These are phyloP conservation scores for Scedosporium aurantiacum DNA, from an alignment of 2,329 filamentous ascomycete species.

Conservation along the genomic window DNA sequence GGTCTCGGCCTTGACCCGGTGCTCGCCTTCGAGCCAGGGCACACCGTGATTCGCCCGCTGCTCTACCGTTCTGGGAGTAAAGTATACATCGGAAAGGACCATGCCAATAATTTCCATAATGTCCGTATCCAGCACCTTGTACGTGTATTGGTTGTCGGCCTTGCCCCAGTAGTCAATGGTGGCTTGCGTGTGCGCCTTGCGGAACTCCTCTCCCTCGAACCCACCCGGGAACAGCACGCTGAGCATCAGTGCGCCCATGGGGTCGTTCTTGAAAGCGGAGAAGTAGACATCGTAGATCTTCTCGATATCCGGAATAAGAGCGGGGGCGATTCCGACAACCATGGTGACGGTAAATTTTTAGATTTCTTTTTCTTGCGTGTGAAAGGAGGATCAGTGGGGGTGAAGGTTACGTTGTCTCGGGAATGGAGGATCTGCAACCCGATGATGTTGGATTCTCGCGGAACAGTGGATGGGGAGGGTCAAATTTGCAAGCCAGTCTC, in stretches of 20 bases:
- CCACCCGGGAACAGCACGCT: slow-evolving; percentile 29
- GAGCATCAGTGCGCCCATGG: slow-evolving; percentile 27
- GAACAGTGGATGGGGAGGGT: background rate
- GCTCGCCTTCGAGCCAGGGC: slow-evolving; percentile 31
- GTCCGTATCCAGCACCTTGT: slow-evolving; percentile 33
- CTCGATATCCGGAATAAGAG: slow-evolving; percentile 33
- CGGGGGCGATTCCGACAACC: slow-evolving; percentile 30
- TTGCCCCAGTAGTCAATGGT: slow-evolving; percentile 28
- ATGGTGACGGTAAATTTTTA: slow-evolving; percentile 14
- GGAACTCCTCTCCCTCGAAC: slow-evolving; percentile 23
- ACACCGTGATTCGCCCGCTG: slow-evolving; percentile 33
- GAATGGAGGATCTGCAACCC: background rate
- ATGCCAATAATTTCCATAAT: slow-evolving; percentile 34
- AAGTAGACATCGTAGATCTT: slow-evolving; percentile 36
- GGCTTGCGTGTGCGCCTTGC: slow-evolving; percentile 29
- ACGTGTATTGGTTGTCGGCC: slow-evolving; percentile 30
- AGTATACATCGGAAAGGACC: slow-evolving; percentile 32
- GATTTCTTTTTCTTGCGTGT: background rate
- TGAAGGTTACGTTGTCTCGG: background rate
- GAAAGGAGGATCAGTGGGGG: background rate
- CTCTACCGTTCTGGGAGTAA: slow-evolving; percentile 24
- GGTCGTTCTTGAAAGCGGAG: slow-evolving; percentile 27
- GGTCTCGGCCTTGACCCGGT: slow-evolving; percentile 30
- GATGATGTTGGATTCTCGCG: background rate
- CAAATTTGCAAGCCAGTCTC: background rate